phyloP scores from a whole-genome alignment of 306 rosid species.

The Adenanthera pavonina region DNA sequence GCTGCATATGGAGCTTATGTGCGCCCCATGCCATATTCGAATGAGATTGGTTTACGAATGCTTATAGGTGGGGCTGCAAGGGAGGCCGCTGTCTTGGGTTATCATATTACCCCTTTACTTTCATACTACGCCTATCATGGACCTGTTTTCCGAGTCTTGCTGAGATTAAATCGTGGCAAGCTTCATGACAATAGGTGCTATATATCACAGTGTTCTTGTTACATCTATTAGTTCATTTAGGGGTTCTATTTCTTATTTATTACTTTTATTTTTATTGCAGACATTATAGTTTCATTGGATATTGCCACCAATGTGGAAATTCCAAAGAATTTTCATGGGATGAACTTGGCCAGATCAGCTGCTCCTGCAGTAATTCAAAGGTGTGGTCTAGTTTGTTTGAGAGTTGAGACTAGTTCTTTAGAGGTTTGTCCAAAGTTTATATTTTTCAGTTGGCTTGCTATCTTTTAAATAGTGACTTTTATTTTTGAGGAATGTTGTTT shows the following conservation, averaged over 20 bases:
- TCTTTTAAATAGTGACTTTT: conserved; percentile 1
- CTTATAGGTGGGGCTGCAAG: conserved; percentile 92
- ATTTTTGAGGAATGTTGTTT: conserved; percentile 20
- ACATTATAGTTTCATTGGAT: conserved; percentile 77
- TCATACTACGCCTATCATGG: conserved; percentile 89
- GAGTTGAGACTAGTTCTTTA: conserved; percentile 14
- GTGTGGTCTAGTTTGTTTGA: conserved; percentile 46
- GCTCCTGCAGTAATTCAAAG: conserved; percentile 69
- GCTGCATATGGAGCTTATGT: conserved; percentile 96
- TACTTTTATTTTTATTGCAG: conserved; percentile 40
- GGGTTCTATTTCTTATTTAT: conserved; percentile 14
- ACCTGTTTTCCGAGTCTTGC: conserved; percentile 90
- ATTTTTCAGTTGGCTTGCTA: conserved; percentile 14
- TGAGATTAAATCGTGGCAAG: conserved; percentile 76
- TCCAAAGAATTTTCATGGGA: conserved; percentile 79
- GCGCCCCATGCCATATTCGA: conserved; percentile 84
- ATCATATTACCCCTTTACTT: conserved; percentile 74
- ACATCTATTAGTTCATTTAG: neutral
- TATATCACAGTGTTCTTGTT: conserved; percentile 9
- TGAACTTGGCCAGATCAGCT: conserved; percentile 73
- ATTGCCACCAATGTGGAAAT: conserved; percentile 78
- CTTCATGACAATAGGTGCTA: conserved; percentile 64
- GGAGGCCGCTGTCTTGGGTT: conserved; percentile 87
- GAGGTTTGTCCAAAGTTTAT: conserved; percentile 15
- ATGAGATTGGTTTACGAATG: conserved; percentile 93